Conservation (phyloP, 2,329 filamentous ascomycete genomes). For the Achaetomium macrosporum region DNA sequence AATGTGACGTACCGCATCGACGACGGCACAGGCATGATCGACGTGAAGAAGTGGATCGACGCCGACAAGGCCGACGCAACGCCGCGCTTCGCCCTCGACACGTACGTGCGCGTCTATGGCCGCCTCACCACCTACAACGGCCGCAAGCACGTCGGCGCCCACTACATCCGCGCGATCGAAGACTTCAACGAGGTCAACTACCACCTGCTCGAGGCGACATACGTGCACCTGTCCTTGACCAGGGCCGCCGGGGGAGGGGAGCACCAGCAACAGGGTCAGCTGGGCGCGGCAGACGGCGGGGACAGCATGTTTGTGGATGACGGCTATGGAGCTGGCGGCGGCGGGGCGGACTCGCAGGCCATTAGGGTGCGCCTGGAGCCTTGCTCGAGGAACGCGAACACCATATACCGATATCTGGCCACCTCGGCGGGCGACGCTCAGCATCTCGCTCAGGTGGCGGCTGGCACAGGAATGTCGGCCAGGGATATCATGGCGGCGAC, state of each 20-base stretch:
- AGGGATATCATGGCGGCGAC: conserved; percentile 69
- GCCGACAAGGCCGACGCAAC: conserved; percentile 48
- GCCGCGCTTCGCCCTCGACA: conserved; percentile 55
- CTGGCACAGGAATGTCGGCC: conserved; percentile 57
- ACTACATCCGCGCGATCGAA: conserved; percentile 70
- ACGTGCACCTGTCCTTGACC: conserved; percentile 79
- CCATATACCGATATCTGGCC: conserved; percentile 65
- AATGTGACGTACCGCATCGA: conserved; percentile 91
- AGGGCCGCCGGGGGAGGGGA: conserved; percentile 50
- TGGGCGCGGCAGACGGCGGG: conserved; percentile 34
- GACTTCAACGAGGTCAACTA: conserved; percentile 92
- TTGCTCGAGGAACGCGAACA: conserved; percentile 55
- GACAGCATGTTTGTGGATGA: conserved; percentile 53
- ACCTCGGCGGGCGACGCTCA: conserved; percentile 70
- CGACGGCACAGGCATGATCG: conserved; percentile 87
- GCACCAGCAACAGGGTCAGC: conserved; percentile 26
- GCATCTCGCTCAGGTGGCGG: conserved; percentile 71
- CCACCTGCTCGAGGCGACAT: conserved; percentile 84
- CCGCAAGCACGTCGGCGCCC: conserved; percentile 74
- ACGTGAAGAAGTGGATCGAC: conserved; percentile 85
- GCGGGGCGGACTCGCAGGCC: conserved; percentile 27
- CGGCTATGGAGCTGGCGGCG: conserved; percentile 28
- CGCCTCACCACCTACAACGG: conserved; percentile 77
- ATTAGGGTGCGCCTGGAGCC: conserved; percentile 35
- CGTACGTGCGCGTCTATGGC: conserved; percentile 82